Evolutionary conservation across 2,329 filamentous ascomycete genomes (phyloP).

Genomic region (Fusarium torreyae): DNA sequence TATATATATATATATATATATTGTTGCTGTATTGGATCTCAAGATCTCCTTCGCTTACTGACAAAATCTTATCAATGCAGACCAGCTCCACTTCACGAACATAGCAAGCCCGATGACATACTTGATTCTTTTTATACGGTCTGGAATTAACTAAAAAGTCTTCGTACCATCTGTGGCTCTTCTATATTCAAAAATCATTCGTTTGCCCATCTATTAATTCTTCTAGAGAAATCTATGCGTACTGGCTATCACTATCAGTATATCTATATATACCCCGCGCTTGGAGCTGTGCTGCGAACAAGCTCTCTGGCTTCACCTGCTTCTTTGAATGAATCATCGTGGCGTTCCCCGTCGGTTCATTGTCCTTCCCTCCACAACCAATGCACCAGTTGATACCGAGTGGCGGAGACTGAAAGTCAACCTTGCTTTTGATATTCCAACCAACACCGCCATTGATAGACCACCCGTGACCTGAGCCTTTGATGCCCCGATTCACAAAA

Average conservation of each 20-base stretch:
- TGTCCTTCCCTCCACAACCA: constrained; percentile 14
- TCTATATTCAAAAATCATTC: too few relatives aligned
- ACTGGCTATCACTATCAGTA: neutral
- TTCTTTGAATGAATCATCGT: constrained; percentile 9
- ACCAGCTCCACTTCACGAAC: too few relatives aligned
- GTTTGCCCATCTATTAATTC: too few relatives aligned
- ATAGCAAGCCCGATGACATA: too few relatives aligned
- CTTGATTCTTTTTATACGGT: too few relatives aligned
- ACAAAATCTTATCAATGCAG: too few relatives aligned
- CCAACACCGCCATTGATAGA: constrained; percentile 45
- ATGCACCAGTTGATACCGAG: constrained; percentile 46
- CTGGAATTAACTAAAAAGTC: too few relatives aligned
- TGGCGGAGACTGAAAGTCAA: constrained; percentile 33
- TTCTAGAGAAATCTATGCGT: too few relatives aligned
- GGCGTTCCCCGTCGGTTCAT: constrained; percentile 13
- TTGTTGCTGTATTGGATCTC: too few relatives aligned
- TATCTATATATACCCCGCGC: constrained; percentile 14
- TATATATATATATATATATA: too few relatives aligned
- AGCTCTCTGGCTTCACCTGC: constrained; percentile 26
- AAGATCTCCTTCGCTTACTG: too few relatives aligned
- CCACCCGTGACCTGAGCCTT: constrained; percentile 45
- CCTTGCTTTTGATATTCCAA: constrained; percentile 34
- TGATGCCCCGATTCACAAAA: constrained; percentile 31
- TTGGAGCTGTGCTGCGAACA: constrained; percentile 35
- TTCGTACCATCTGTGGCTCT: too few relatives aligned